Evolutionary conservation across 2,329 filamentous ascomycete genomes (phyloP).

Genomic region (Ascochyta rabiei): DNA sequence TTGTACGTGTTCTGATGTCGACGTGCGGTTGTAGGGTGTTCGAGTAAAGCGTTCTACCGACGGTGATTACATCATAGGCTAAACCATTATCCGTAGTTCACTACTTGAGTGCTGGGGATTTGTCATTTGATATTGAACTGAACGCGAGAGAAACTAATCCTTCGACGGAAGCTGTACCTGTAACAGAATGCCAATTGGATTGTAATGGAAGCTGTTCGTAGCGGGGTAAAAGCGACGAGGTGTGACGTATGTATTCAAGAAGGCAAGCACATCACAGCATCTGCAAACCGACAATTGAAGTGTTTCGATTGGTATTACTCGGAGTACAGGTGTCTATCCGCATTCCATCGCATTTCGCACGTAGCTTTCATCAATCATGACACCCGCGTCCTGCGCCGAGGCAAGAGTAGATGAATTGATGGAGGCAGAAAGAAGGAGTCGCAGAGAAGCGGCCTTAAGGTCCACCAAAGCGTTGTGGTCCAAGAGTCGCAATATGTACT

Average conservation of each 20-base stretch:
- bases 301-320: conserved; percentile 16
- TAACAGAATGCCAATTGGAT: too few species aligned
- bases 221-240: neutral
- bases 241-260: neutral
- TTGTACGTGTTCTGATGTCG: neutral
- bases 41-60: neutral
- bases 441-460: conserved; percentile 26
- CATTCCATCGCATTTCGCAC: conserved; percentile 22
- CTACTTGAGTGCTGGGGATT: neutral
- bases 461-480: conserved; percentile 34
- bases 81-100: conserved; percentile 1
- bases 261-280: neutral
- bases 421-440: conserved; percentile 20
- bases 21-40: neutral
- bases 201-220: neutral
- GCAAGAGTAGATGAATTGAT: conserved; percentile 18
- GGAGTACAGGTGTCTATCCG: conserved; percentile 16
- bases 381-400: conserved; percentile 23
- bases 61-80: conserved; percentile 9
- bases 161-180: neutral
- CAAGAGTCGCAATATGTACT: conserved; percentile 29
- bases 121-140: neutral
- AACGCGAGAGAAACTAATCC: neutral
- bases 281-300: neutral
- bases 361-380: conserved; percentile 18